phyloP scores from a whole-genome alignment of 2,329 filamentous ascomycete species.

The Onygenales sp. region DNA sequence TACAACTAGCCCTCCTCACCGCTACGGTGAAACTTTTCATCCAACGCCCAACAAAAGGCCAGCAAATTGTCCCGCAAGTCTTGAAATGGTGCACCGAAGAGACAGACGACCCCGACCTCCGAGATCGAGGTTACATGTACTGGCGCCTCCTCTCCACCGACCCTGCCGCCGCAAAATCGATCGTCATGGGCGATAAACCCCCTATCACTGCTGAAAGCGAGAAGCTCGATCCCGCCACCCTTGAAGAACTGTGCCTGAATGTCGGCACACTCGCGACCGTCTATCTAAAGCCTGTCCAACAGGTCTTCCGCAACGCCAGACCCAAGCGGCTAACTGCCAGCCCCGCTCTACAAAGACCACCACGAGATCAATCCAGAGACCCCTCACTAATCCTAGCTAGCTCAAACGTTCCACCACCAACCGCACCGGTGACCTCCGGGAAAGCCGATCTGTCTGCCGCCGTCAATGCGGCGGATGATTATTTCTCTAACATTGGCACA shows the following conservation, averaged over 20 bases:
- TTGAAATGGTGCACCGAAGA: constrained; percentile 98
- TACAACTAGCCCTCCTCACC: constrained; percentile 86
- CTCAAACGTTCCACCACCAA: constrained; percentile 19
- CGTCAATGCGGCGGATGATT: constrained; percentile 76
- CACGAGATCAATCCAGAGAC: constrained; percentile 35
- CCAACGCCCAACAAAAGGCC: constrained; percentile 87
- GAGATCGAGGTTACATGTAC: constrained; percentile 98
- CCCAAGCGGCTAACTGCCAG: constrained; percentile 70
- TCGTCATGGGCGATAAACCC: constrained; percentile 97
- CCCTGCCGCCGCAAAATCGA: constrained; percentile 70
- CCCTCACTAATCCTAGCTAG: constrained; percentile 30
- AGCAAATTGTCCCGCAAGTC: constrained; percentile 85
- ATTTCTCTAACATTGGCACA: constrained; percentile 70
- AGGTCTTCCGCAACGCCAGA: constrained; percentile 85
- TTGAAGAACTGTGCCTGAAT: constrained; percentile 95
- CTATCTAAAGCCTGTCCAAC: constrained; percentile 94
- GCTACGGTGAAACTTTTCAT: constrained; percentile 98
- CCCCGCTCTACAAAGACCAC: constrained; percentile 70
- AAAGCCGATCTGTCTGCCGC: constrained; percentile 55
- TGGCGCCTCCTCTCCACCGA: constrained; percentile 93
- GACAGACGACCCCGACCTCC: constrained; percentile 95
- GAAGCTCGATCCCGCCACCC: constrained; percentile 77
- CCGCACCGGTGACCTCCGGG: constrained; percentile 19
- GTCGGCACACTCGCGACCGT: constrained; percentile 94
- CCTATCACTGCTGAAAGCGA: constrained; percentile 94